phyloP scores from a whole-genome alignment of 2,329 filamentous ascomycete genomes.

The Phoma herbarum region DNA sequence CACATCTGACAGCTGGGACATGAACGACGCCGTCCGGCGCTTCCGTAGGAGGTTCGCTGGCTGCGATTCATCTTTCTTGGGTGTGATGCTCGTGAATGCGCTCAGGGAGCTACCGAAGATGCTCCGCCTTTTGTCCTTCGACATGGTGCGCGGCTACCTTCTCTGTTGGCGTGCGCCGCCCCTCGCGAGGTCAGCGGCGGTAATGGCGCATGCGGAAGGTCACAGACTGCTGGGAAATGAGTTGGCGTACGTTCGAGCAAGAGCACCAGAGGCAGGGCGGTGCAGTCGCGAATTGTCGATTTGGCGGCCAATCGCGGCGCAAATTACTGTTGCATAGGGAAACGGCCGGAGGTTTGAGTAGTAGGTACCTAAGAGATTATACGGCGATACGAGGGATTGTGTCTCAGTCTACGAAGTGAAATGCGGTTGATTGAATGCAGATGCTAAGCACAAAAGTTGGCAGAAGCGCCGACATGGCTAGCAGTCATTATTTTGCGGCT shows the following conservation, averaged over 20 bases:
- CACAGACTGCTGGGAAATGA: conserved; percentile 21
- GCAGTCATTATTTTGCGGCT: conserved; percentile 24
- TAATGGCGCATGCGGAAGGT: conserved; percentile 33
- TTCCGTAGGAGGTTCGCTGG: conserved; percentile 50
- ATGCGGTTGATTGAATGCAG: not conserved
- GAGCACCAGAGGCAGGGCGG: conserved; percentile 4
- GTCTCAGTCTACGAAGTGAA: not conserved
- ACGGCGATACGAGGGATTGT: conserved; percentile 16
- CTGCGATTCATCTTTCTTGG: conserved; percentile 46
- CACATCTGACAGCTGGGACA: conserved; percentile 44
- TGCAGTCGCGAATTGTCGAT: conserved; percentile 15
- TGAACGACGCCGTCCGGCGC: conserved; percentile 49
- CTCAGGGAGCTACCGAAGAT: conserved; percentile 49
- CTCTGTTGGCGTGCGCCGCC: conserved; percentile 36
- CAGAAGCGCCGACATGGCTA: conserved; percentile 11
- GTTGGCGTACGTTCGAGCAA: conserved; percentile 11
- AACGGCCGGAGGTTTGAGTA: conserved; percentile 15
- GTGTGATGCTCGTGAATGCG: conserved; percentile 41
- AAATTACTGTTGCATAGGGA: conserved; percentile 22
- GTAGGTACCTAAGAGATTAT: conserved; percentile 1
- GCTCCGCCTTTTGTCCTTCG: conserved; percentile 49
- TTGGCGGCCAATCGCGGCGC: conserved; percentile 24
- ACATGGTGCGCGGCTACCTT: conserved; percentile 40
- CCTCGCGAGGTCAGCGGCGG: conserved; percentile 40
- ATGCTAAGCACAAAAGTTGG: conserved; percentile 4